phyloP scores from a whole-genome alignment of 192 early-diverging fungal species.

The Thamnidium elegans region DNA sequence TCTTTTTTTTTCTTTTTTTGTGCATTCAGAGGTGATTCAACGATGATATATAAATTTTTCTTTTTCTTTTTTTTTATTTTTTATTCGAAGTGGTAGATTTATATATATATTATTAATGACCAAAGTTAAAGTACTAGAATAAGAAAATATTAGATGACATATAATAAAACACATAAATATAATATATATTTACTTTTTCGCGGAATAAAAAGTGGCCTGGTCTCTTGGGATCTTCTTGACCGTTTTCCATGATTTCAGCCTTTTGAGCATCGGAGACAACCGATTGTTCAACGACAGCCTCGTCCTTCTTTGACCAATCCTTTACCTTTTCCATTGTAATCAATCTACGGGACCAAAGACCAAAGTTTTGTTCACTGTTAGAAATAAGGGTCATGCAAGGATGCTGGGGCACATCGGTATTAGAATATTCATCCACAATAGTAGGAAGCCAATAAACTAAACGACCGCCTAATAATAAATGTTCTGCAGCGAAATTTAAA shows the following conservation, averaged over 20 bases:
- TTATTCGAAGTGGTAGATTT: neutral
- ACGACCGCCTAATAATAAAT: constrained; percentile 76
- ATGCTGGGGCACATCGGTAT: constrained; percentile 80
- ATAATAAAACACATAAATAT: neutral
- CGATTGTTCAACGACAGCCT: constrained; percentile 12
- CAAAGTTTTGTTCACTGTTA: constrained; percentile 94
- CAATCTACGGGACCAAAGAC: constrained; percentile 85
- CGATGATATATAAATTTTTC: no score
- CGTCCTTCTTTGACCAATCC: constrained; percentile 3
- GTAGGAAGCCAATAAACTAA: constrained; percentile 98
- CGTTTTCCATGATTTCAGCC: constrained; percentile 13
- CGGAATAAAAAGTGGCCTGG: constrained; percentile 41
- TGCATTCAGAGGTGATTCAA: no score
- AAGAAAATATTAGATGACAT: neutral
- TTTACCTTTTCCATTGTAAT: constrained; percentile 92
- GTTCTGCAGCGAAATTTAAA: constrained; percentile 74
- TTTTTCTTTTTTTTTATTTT: no score
- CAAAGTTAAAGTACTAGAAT: constrained; percentile 25
- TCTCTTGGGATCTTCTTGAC: constrained; percentile 22
- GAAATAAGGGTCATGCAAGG: constrained; percentile 77
- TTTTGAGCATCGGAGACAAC: constrained; percentile 20
- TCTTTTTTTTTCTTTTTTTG: no score
- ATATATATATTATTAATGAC: constrained; percentile 4
- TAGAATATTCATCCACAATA: constrained; percentile 77
- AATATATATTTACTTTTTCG: constrained; percentile 30